These are phyloP conservation scores for Ganoderma sinense DNA, from an alignment of 1,284 basidiomycete species.

Conservation along the genomic window DNA sequence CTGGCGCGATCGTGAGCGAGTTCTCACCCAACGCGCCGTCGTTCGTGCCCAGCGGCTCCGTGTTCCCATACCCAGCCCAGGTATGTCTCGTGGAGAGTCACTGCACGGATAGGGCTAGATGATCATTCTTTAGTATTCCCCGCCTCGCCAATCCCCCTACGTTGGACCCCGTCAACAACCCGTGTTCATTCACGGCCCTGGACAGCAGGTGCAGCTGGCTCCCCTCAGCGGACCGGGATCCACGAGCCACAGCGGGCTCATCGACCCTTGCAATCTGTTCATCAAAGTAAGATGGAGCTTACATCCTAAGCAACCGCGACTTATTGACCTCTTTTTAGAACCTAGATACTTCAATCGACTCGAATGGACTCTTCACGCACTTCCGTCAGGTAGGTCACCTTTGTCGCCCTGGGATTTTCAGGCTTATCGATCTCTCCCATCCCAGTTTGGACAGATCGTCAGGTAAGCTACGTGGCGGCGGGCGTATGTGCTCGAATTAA, in stretches of 20 bases:
- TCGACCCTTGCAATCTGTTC: constrained; percentile 92
- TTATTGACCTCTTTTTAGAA: constrained; percentile 58
- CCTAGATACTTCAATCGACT: constrained; percentile 85
- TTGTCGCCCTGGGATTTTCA: no score
- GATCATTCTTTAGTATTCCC: constrained; percentile 59
- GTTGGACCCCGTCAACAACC: constrained; percentile 42
- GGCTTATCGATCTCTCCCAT: neutral
- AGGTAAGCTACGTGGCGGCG: constrained; percentile 55
- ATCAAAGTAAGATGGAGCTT: constrained; percentile 67
- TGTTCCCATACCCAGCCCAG: constrained; percentile 60
- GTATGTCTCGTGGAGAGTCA: constrained; percentile 40
- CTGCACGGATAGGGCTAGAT: constrained; percentile 11
- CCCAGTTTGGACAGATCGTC: constrained; percentile 84
- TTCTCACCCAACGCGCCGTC: constrained; percentile 77
- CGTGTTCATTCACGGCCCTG: constrained; percentile 83
- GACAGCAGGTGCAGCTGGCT: constrained; percentile 88
- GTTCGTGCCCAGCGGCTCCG: constrained; percentile 74
- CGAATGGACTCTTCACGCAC: constrained; percentile 80
- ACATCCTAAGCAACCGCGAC: neutral
- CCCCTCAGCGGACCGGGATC: constrained; percentile 77
- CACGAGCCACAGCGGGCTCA: constrained; percentile 82
- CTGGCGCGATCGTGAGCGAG: constrained; percentile 59
- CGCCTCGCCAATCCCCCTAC: constrained; percentile 56
- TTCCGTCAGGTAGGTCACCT: constrained; percentile 72
- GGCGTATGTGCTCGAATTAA: constrained; percentile 9